Base-by-base conservation (phyloP, 2,329 filamentous ascomycete species). In the Scortechinia acanthostroma region DNA sequence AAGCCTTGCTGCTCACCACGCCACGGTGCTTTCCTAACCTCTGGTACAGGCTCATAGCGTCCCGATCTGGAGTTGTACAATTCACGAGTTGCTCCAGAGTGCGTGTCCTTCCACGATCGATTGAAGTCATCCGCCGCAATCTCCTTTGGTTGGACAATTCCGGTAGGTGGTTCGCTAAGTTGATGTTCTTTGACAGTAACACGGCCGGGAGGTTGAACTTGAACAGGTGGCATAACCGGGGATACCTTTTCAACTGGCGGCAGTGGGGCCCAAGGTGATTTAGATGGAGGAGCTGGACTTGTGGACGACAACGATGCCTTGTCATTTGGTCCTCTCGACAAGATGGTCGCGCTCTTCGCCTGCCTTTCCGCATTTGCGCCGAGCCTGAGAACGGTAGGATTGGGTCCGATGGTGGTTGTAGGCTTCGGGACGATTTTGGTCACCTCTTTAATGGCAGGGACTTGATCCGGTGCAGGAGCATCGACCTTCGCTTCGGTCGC, bases 61-160 rank as follows among this genome's bases (percentile, higher is more conserved):
- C 91, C 91, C 45, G 89, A 95, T 46, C 94, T 86, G n/a, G 91
- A 95, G 60, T 97, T 96, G 67, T 83, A 97, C 0, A 97, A 71
- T 61, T 97, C 91, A 46, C 87, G 75, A 49, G 79, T 82, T 10
- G 75, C 71, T 46, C 76, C 71, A 1, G 70, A 58, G 25, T 10
- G 35, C 20, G 74, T 71, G 3, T 82, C 77, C 49, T 95, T 89
- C 55, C 86, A 77, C 44, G 84, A 80, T 50, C 93, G 78, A 59
- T 85, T 94, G 57, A 96, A 97, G 52, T 95, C 91, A 61, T 97
- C 93, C 0, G 91, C 87, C 4, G 90, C 88, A 50, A 96, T 95
- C 59, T 97, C 91, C 57, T 89, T 88, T 19, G 35, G 35, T 17
- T 10, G 35, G 10, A 19, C 14, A 6, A 13, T 6, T 15, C 10